Base-by-base conservation (phyloP, 2,329 filamentous ascomycete species). In the Ceratocystiopsis sp. region DNA sequence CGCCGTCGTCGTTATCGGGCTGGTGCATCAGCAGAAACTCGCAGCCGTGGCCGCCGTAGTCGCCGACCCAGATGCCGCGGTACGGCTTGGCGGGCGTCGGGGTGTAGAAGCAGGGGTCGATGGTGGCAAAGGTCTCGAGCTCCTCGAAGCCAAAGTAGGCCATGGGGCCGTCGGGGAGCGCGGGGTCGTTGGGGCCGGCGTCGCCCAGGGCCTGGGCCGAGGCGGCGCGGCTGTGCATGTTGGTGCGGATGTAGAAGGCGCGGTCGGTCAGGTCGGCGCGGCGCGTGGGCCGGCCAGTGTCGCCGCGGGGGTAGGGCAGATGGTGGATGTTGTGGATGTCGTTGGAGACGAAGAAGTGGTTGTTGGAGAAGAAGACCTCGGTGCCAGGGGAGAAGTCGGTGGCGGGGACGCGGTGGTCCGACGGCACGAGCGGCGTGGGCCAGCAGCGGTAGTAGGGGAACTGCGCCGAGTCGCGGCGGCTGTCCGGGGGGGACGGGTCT, bases 31-130 rank as follows among this genome's bases (percentile, higher is more conserved):
- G 65, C 5, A 96, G 55, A 44, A 95, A 94, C 58, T 96, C 89
- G 57, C 81, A 87, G 1, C 87, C 86, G 53, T 96, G 87, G 0
- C 75, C 77, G 21, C 77, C 80, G 54, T 94, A 95, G 57, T 95
- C 87, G 1, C 87, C 87, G 15, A 86, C 80, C 82, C 84, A 96
- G 29, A 98, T 84, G 0, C 89, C 89, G 49, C 85, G 77, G 66
- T 79, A 95, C 0, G 86, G 87, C 56, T 86, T 89, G 43, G 78
- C 68, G 11, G 63, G 57, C 0, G 86, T 93, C 0, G 89, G 85
- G 0, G 77, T 91, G 56, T 93, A 95, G n/a, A 80, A 60, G 3
- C 63, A 63, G 3, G 77, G 73, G 37, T 85, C 76, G 2, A 96
- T 64, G 0, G 86, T 93, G 9, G 74, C 65, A 48, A 72, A 80